A percentile compares a stretch with the other conserved stretches of the same genome.
Conservation (phyloP, 306 rosid genomes). For the Glycine tomentella region DNA sequence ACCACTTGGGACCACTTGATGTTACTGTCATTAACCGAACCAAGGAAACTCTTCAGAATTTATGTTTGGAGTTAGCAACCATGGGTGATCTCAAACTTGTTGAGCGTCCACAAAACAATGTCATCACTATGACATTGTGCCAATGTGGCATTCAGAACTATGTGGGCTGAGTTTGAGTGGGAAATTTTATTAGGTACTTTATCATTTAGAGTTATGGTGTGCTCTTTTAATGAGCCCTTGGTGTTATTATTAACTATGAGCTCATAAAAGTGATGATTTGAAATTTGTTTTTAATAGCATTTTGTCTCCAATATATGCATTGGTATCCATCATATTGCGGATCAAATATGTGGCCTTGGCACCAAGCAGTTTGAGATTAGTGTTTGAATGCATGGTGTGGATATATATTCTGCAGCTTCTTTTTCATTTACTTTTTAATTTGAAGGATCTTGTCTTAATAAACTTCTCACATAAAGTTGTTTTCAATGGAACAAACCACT, state of each 20-base stretch:
- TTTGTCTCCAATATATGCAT: background rate
- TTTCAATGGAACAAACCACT: no score
- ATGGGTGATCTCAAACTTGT: slow-evolving; percentile 99
- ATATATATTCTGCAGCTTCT: no score
- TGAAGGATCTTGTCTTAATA: no score
- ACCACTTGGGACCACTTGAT: no score
- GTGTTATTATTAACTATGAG: slow-evolving; percentile 1
- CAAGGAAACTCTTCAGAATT: slow-evolving; percentile 94
- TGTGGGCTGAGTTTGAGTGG: slow-evolving; percentile 99
- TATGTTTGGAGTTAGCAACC: slow-evolving; percentile 98
- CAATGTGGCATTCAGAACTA: slow-evolving; percentile 89
- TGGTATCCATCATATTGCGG: no score
- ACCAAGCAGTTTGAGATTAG: no score
- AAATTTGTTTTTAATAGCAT: background rate
- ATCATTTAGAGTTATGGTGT: background rate
- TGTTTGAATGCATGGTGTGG: no score
- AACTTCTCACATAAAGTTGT: no score
- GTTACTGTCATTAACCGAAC: slow-evolving; percentile 97
- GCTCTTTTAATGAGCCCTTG: slow-evolving; percentile 13
- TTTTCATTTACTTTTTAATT: no score
- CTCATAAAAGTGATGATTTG: slow-evolving; percentile 11
- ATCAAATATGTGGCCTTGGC: no score
- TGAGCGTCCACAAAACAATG: slow-evolving; percentile 97
- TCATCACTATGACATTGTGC: slow-evolving; percentile 94
- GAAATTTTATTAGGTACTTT: slow-evolving; percentile 50